These are phyloP conservation scores for Sugiyamaella boreocaroliniensis DNA, from an alignment of 805 yeast species.

Conservation along the genomic window DNA sequence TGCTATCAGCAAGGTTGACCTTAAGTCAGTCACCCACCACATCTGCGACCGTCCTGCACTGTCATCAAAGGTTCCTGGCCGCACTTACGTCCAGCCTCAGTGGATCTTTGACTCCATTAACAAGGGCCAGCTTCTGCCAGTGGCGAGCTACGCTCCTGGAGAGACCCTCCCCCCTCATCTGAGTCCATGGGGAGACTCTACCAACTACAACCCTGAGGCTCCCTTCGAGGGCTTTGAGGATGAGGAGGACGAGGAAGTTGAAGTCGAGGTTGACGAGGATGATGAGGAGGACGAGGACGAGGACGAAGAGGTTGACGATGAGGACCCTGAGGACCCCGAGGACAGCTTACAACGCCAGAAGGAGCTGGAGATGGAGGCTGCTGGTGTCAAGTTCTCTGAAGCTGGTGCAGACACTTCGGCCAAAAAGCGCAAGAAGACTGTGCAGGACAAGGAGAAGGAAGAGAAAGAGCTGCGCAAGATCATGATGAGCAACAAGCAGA, in stretches of 20 bases:
- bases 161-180: constrained; percentile 93
- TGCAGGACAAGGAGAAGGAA: constrained; percentile 53
- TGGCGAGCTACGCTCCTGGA: constrained; percentile 83
- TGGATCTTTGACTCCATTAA: constrained; percentile 94
- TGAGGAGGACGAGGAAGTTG: constrained; percentile 49
- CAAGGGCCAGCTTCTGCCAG: constrained; percentile 66
- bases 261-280: constrained; percentile 45
- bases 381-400: constrained; percentile 75
- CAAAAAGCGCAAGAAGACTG: constrained; percentile 34
- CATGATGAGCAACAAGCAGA: constrained; percentile 97
- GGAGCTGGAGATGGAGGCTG: constrained; percentile 85
- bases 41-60: constrained; percentile 88
- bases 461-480: constrained; percentile 90
- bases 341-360: constrained; percentile 53
- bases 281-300: constrained; percentile 43
- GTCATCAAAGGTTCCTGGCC: constrained; percentile 69
- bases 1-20: constrained; percentile 41
- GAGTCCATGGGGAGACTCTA: constrained; percentile 98
- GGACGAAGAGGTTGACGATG: constrained; percentile 44
- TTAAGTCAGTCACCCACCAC: constrained; percentile 80
- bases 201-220: constrained; percentile 78
- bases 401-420: constrained; percentile 30
- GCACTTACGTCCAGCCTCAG: constrained; percentile 95
- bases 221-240: constrained; percentile 44
- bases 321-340: constrained; percentile 28